Evolutionary conservation across 192 early-diverging fungal genomes (phyloP).

Genomic region (Coemansia sp.): DNA sequence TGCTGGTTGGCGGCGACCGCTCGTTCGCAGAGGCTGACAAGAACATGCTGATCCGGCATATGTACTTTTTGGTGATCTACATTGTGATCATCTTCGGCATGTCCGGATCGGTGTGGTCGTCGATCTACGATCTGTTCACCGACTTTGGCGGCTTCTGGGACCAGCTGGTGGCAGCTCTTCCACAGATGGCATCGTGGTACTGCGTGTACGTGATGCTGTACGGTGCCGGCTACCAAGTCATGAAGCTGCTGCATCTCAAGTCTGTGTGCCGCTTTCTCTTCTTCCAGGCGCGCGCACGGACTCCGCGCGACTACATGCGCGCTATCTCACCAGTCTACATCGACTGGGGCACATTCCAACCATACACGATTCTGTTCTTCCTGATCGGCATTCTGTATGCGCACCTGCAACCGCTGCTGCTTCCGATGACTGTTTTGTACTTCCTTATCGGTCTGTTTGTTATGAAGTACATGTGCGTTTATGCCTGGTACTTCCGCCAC

Average conservation of each 20-base stretch:
- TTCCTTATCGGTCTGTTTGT: constrained; percentile 64
- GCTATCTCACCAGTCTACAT: constrained; percentile 67
- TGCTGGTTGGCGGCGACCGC: constrained; percentile 47
- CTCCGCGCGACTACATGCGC: constrained; percentile 76
- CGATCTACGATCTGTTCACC: constrained; percentile 64
- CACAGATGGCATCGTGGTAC: constrained; percentile 78
- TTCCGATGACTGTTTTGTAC: constrained; percentile 70
- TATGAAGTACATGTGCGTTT: constrained; percentile 77
- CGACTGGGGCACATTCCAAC: constrained; percentile 70
- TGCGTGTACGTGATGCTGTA: constrained; percentile 73
- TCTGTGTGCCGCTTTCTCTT: constrained; percentile 59
- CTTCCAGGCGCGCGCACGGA: constrained; percentile 48
- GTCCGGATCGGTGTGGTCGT: constrained; percentile 63
- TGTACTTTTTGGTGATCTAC: constrained; percentile 75
- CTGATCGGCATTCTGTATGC: constrained; percentile 76
- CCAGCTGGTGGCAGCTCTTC: constrained; percentile 62
- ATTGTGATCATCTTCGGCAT: constrained; percentile 73
- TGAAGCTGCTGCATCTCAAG: constrained; percentile 66
- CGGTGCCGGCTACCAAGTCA: constrained; percentile 65
- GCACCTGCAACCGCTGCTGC: constrained; percentile 66
- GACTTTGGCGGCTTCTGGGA: constrained; percentile 63
- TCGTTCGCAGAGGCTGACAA: constrained; percentile 41
- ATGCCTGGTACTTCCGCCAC: constrained; percentile 74
- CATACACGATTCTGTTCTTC: constrained; percentile 69
- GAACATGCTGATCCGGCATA: constrained; percentile 61